Conservation (phyloP, 225 moss, liverwort and hornwort species). For the Polytrichum formosum region DNA sequence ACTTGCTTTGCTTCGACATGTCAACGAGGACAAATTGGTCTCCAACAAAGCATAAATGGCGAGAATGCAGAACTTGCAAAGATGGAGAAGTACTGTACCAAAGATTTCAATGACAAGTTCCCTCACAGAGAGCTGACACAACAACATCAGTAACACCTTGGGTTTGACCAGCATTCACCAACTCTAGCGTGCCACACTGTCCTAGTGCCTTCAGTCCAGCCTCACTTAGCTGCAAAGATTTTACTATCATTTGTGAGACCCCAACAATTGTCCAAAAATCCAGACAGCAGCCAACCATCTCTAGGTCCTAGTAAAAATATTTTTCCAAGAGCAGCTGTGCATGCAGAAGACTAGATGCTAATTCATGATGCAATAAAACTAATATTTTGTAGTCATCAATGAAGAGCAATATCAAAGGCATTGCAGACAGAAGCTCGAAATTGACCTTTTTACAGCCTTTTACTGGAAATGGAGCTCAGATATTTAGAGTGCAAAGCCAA, state of each 20-base stretch:
- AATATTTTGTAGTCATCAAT: background rate
- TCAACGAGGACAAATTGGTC: background rate
- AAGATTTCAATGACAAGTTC: conserved; percentile 51
- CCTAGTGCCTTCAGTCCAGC: conserved; percentile 62
- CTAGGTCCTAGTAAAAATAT: too few species aligned
- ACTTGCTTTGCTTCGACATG: background rate
- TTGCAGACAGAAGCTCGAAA: background rate
- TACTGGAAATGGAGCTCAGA: conserved; percentile 53
- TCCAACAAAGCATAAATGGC: background rate
- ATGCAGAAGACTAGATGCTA: too few species aligned
- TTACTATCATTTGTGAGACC: too few species aligned
- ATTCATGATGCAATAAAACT: background rate
- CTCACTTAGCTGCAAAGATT: conserved; percentile 33
- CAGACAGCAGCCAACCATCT: too few species aligned
- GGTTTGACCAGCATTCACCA: conserved; percentile 64
- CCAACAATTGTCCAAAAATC: too few species aligned
- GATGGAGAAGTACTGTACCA: conserved; percentile 22
- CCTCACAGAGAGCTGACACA: conserved; percentile 51
- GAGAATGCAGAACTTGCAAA: background rate
- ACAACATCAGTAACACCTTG: conserved; percentile 58
- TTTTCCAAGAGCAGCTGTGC: too few species aligned
- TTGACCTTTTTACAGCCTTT: conserved; percentile 54
- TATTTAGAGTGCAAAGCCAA: conserved; percentile 59
- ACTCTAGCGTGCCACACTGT: conserved; percentile 59
- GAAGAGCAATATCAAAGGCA: background rate